Conservation (phyloP, 192 early-diverging fungal genomes). For the Coemansia asiatica region DNA sequence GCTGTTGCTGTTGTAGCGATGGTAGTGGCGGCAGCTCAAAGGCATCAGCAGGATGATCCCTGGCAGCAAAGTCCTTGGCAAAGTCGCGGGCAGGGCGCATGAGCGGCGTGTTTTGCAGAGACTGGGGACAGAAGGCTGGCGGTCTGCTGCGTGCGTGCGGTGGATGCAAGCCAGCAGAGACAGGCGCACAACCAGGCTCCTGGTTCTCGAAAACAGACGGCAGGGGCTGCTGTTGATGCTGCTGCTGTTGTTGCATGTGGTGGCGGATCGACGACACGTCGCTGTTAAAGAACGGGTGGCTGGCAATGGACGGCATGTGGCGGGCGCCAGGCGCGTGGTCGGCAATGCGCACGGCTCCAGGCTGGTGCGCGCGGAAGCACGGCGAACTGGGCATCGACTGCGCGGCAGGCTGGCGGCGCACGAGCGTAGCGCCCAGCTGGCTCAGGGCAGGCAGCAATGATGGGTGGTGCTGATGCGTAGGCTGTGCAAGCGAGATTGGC, state of each 20-base stretch:
- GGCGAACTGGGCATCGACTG: constrained; percentile 55
- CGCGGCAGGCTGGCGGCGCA: constrained; percentile 9
- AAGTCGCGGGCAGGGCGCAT: constrained; percentile 34
- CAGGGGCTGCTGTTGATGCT: constrained; percentile 10
- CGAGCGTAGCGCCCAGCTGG: not conserved
- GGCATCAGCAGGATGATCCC: constrained; percentile 6
- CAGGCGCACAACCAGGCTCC: not conserved
- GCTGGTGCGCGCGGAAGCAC: constrained; percentile 17
- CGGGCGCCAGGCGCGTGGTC: not conserved
- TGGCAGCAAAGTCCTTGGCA: too few species aligned
- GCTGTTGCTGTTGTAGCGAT: not conserved
- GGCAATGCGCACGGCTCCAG: not conserved
- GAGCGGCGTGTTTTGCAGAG: constrained; percentile 43
- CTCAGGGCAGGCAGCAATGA: constrained; percentile 1
- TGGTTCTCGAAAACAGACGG: not conserved
- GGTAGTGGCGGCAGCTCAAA: constrained; percentile 24
- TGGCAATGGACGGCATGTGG: not conserved
- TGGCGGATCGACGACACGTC: constrained; percentile 51
- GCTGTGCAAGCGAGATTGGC: not conserved
- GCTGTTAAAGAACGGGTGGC: constrained; percentile 41
- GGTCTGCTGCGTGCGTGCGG: not conserved
- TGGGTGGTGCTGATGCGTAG: not conserved
- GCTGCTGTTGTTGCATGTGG: constrained; percentile 30
- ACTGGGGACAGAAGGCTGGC: not conserved
- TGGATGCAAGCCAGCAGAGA: not conserved